A percentile compares a stretch with the other conserved stretches of the same genome.
These are phyloP conservation scores for Nidula microcarpa DNA, from an alignment of 768 basidiomycete genomes.

Conservation along the genomic window DNA sequence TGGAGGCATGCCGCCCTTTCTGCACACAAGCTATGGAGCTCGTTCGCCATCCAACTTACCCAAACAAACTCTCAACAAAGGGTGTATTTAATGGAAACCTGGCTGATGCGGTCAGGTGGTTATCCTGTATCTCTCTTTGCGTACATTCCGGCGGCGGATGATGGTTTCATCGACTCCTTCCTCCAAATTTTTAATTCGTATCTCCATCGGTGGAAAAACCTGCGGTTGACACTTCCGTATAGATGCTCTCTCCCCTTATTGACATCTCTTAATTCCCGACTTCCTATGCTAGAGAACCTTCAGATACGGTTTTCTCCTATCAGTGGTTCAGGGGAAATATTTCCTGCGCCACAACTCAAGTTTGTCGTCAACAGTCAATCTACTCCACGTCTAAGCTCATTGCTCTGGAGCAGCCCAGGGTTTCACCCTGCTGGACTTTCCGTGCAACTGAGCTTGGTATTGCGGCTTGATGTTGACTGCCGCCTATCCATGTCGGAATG, in stretches of 20 bases:
- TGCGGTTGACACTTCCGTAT: constrained; percentile 11
- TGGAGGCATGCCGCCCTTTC: constrained; percentile 15
- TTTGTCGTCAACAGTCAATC: constrained; percentile 2
- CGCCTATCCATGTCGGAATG: constrained; percentile 5
- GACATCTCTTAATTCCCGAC: neutral
- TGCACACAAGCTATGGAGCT: constrained; percentile 17
- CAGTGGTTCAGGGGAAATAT: neutral
- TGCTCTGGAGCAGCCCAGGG: constrained; percentile 1
- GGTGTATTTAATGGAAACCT: constrained; percentile 11
- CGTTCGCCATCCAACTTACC: constrained; percentile 10
- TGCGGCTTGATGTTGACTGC: constrained; percentile 7
- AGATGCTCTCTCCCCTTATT: constrained; percentile 1
- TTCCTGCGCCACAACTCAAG: neutral
- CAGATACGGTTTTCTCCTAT: neutral
- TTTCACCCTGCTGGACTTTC: neutral
- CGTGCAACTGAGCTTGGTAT: constrained; percentile 1
- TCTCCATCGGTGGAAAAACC: constrained; percentile 10
- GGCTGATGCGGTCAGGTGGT: constrained; percentile 12
- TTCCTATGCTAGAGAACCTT: neutral
- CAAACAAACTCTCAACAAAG: constrained; percentile 9
- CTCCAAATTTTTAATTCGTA: constrained; percentile 6
- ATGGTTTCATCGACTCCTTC: constrained; percentile 9
- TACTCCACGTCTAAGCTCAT: neutral
- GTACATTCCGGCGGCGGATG: constrained; percentile 7
- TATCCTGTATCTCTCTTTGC: constrained; percentile 11